Conservation (phyloP, 139 green algal species). For the Protoeuglena noctilucae region DNA sequence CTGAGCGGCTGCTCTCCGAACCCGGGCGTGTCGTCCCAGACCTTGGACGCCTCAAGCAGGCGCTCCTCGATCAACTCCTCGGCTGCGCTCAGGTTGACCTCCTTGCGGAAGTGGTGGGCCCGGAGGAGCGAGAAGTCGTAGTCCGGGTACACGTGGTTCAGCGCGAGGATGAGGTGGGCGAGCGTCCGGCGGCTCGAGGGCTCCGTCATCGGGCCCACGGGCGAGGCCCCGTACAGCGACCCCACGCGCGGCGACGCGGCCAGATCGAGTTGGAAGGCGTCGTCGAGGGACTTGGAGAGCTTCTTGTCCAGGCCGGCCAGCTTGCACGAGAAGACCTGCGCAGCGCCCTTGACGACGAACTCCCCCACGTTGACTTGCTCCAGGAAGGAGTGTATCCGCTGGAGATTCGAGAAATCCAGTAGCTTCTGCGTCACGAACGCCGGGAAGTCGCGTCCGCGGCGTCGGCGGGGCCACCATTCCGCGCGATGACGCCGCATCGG, state of each 20-base stretch:
- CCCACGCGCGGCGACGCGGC: constrained; percentile 39
- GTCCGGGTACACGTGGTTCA: constrained; percentile 96
- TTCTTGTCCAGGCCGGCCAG: constrained; percentile 94
- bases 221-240: constrained; percentile 54
- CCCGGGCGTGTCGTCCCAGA: constrained; percentile 3
- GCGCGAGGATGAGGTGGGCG: constrained; percentile 96
- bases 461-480: too few relatives aligned
- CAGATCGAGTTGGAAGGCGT: constrained; percentile 50
- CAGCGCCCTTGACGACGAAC: constrained; percentile 62
- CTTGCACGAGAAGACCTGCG: constrained; percentile 93
- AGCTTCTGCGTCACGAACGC: too few relatives aligned
- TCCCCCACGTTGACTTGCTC: constrained; percentile 78
- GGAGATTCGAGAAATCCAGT: constrained; percentile 34
- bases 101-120: constrained; percentile 86
- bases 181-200: constrained; percentile 76
- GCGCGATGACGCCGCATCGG: too few relatives aligned
- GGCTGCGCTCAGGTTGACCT: constrained; percentile 34
- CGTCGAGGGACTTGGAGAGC: constrained; percentile 74
- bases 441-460: too few relatives aligned
- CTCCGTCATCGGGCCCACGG: constrained; percentile 69
- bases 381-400: constrained; percentile 38
- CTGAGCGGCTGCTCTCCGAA: constrained; percentile 1
- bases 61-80: constrained; percentile 74
- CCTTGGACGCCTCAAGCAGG: constrained; percentile 72
- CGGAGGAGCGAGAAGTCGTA: constrained; percentile 85